phyloP scores from a whole-genome alignment of 1,139 yeast species.

The Meyerozyma elateridarum region DNA sequence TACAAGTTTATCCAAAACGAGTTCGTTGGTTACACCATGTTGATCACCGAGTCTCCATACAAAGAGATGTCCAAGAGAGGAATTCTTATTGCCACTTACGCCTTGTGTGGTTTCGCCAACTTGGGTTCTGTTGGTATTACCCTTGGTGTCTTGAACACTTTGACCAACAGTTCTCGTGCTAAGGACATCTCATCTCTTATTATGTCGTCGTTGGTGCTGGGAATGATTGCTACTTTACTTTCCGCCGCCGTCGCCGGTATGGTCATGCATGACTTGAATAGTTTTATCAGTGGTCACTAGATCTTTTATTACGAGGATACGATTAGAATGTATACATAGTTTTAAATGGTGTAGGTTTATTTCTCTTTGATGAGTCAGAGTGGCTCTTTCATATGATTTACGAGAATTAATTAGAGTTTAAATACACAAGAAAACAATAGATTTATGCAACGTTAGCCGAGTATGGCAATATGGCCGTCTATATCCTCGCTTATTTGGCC shows the following conservation, averaged over 20 bases:
- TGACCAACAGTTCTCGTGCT: slow-evolving; percentile 49
- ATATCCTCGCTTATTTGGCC: no score
- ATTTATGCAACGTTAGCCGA: no score
- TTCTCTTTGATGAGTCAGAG: no score
- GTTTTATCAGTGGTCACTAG: no score
- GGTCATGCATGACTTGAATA: slow-evolving; percentile 51
- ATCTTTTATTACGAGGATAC: no score
- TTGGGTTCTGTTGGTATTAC: slow-evolving; percentile 63
- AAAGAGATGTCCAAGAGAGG: slow-evolving; percentile 49
- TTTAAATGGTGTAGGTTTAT: no score
- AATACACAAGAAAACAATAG: no score
- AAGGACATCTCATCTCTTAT: slow-evolving; percentile 48
- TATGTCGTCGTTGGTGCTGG: slow-evolving; percentile 49
- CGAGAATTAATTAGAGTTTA: no score
- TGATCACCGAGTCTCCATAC: slow-evolving; percentile 43
- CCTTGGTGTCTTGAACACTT: slow-evolving; percentile 56
- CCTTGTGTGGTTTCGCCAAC: slow-evolving; percentile 64
- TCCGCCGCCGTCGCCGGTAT: slow-evolving; percentile 67
- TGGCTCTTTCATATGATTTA: no score
- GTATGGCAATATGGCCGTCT: no score
- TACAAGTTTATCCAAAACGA: slow-evolving; percentile 62
- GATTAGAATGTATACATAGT: no score
- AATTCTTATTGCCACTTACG: slow-evolving; percentile 56
- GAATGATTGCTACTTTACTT: slow-evolving; percentile 52
- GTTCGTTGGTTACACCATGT: slow-evolving; percentile 51